Percentiles rank a stretch among this genome's conserved stretches.
Conservation (phyloP, 1,139 yeast genomes). For the Hemisphaericaspora xylanilytica region DNA sequence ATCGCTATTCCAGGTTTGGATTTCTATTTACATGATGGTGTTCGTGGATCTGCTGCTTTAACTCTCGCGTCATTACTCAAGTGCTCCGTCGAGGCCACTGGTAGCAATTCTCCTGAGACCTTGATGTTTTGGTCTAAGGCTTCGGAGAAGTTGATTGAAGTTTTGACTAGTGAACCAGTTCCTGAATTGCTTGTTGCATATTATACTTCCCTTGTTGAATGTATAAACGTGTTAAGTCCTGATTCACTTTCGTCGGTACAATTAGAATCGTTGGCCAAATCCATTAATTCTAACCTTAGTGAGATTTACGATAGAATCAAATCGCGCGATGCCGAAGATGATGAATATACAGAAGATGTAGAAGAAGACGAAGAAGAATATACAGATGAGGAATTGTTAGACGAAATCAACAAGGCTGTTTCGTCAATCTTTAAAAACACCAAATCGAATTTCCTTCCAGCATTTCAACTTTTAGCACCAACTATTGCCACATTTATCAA, state of each 20-base stretch:
- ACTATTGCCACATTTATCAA: slow-evolving; percentile 54
- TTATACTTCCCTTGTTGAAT: slow-evolving; percentile 68
- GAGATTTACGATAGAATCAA: slow-evolving; percentile 73
- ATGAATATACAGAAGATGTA: slow-evolving; percentile 67
- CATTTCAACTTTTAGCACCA: slow-evolving; percentile 60
- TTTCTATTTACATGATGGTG: slow-evolving; percentile 92
- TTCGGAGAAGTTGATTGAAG: slow-evolving; percentile 64
- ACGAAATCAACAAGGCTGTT: slow-evolving; percentile 78
- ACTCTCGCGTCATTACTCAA: slow-evolving; percentile 75
- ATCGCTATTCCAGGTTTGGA: slow-evolving; percentile 86
- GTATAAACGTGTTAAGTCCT: slow-evolving; percentile 66
- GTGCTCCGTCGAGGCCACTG: slow-evolving; percentile 65
- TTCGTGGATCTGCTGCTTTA: slow-evolving; percentile 84
- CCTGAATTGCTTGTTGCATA: slow-evolving; percentile 80
- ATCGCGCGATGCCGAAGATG: slow-evolving; percentile 67
- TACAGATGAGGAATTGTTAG: slow-evolving; percentile 85
- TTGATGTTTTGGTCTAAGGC: slow-evolving; percentile 71
- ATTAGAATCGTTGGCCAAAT: slow-evolving; percentile 54
- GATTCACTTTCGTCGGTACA: slow-evolving; percentile 58
- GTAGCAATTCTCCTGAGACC: slow-evolving; percentile 55
- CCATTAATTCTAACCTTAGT: slow-evolving; percentile 59
- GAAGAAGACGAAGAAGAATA: slow-evolving; percentile 82
- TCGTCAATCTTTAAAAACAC: slow-evolving; percentile 70
- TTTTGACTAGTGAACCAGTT: slow-evolving; percentile 74
- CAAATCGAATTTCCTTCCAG: slow-evolving; percentile 57